Base-by-base conservation (phyloP, 108 stramenopile species). In the Conticribra guillardii region DNA sequence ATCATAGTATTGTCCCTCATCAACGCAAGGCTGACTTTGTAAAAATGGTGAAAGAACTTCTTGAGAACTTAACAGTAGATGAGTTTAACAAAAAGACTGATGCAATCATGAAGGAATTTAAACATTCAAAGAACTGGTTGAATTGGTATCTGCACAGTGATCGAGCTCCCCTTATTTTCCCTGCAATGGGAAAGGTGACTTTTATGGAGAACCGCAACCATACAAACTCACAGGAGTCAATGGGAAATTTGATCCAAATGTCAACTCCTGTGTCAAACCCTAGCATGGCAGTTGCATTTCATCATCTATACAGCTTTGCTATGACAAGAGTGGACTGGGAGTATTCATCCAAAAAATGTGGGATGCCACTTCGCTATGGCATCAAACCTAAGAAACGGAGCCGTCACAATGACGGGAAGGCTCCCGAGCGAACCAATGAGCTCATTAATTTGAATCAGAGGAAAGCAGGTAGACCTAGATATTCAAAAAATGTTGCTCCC, bases 61-160 rank as follows among this genome's bases (percentile, higher is more conserved):
- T 58, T 2, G 3, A 32, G 1, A n/a, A n/a, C n/a, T n/a, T n/a
- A n/a, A n/a, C n/a, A n/a, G n/a, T n/a, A n/a, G 4, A 30, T 9
- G 56, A 15, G 18, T 32, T 58, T 9, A 30, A 58, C 14, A 4
- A 58, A 3, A 26, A 58, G 1, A 14, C 30, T 4, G 3, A 9
- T 4, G 8, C 30, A 2, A 15, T 58, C 3, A 11, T 0, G 16
- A 5, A 1, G 3, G 29, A 58, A 3, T 58, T 58, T 29, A 24
- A 24, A 31, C 1, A 31, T 11, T 30, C 4, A 7, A 2, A 29
- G 2, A 32, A 29, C 1, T 58, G 56, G 56, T 18, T 58, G 28
- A 30, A 58, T 3, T 58, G 56, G 56, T 58, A 58, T 18, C 56
- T 58, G 2, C 56, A 58, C 18, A 2, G 11, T 9, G 56, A 58